Percentiles rank a stretch among this genome's conserved stretches.
Conservation (phyloP, 257 asterid genomes). For the Sherardia arvensis region DNA sequence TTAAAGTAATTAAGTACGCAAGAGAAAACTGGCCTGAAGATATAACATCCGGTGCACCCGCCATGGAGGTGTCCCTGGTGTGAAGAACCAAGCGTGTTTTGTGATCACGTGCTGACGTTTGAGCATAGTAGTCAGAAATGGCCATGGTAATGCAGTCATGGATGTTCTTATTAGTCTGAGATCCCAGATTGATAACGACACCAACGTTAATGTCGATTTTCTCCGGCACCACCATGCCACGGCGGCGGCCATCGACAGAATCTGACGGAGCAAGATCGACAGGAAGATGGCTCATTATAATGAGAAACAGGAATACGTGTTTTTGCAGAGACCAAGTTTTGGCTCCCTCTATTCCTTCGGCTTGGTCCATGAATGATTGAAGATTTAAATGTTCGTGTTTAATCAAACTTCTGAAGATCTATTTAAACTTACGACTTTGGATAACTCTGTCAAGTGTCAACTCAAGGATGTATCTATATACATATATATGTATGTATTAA, state of each 20-base stretch:
- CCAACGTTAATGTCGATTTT: slow-evolving; percentile 4
- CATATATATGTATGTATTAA: too few species aligned
- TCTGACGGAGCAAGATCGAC: not conserved
- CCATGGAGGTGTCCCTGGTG: slow-evolving; percentile 1
- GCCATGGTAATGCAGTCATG: slow-evolving; percentile 14
- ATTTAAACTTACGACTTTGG: too few species aligned
- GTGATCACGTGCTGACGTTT: not conserved
- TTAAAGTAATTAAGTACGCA: too few species aligned
- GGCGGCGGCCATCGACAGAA: not conserved
- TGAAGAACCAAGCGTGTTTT: not conserved
- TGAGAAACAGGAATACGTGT: not conserved
- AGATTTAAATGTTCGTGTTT: too few species aligned
- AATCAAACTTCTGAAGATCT: too few species aligned
- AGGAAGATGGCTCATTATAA: not conserved
- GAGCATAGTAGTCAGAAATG: slow-evolving; percentile 5
- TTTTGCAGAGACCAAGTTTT: not conserved
- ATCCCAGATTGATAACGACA: slow-evolving; percentile 10
- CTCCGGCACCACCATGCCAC: not conserved
- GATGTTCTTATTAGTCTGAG: slow-evolving; percentile 6
- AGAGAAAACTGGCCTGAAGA: slow-evolving; percentile 7
- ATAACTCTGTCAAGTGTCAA: too few species aligned
- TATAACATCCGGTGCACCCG: slow-evolving; percentile 1
- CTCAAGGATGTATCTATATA: too few species aligned
- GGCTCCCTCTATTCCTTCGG: too few species aligned
- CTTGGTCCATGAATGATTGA: not conserved